A percentile compares a stretch with the other conserved stretches of the same genome.
Evolutionary conservation across 2,329 filamentous ascomycete species (phyloP).

Genomic region (Nannizzia gypsea): DNA sequence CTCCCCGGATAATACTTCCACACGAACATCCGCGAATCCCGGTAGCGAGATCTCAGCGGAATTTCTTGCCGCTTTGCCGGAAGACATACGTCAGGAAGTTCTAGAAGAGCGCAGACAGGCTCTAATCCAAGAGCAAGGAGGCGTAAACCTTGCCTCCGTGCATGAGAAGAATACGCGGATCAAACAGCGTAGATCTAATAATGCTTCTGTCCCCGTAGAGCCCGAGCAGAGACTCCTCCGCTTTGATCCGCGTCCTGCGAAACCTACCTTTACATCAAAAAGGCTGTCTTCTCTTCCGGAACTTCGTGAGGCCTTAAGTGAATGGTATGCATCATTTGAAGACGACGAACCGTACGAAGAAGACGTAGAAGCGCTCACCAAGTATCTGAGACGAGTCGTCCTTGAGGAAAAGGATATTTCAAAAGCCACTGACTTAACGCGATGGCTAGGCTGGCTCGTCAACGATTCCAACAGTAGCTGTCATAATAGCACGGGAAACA

Average conservation of each 20-base stretch:
- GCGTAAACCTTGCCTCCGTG: conserved; percentile 31
- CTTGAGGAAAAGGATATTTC: conserved; percentile 63
- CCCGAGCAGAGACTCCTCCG: conserved; percentile 30
- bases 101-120: conserved; percentile 57
- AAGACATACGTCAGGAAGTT: conserved; percentile 67
- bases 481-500: neutral
- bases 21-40: conserved; percentile 22
- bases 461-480: conserved; percentile 18
- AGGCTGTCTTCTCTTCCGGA: conserved; percentile 48
- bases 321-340: conserved; percentile 63
- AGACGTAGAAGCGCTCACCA: conserved; percentile 63
- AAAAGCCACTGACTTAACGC: conserved; percentile 58
- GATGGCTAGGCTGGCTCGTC: conserved; percentile 46
- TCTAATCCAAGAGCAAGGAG: conserved; percentile 47
- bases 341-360: conserved; percentile 64
- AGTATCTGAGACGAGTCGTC: conserved; percentile 62
- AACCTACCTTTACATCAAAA: conserved; percentile 51
- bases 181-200: neutral
- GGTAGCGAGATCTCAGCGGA: conserved; percentile 46
- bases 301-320: conserved; percentile 59
- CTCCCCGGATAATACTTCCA: conserved; percentile 13
- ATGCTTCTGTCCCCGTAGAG: neutral
- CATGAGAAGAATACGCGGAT: neutral
- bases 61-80: conserved; percentile 72
- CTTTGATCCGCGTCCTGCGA: conserved; percentile 40